Conservation (phyloP, 805 yeast species). For the Lachancea quebecensis region DNA sequence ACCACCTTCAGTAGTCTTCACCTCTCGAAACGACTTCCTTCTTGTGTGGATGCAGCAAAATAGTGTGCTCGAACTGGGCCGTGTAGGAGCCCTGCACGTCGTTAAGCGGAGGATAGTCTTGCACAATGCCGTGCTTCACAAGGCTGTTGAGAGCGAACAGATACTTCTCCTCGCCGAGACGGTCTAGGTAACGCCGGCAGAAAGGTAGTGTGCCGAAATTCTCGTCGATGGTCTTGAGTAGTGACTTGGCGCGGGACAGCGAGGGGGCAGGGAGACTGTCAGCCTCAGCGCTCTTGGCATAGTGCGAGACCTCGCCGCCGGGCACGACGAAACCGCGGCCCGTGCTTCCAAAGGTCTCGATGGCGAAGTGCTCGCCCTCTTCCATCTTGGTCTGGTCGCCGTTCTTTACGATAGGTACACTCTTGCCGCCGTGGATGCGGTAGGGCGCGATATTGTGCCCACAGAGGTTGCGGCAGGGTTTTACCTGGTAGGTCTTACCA, state of each 20-base stretch:
- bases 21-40: conserved; percentile 96
- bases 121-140: conserved; percentile 80
- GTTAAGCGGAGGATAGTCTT: conserved; percentile 88
- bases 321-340: conserved; percentile 85
- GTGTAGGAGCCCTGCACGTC: conserved; percentile 84
- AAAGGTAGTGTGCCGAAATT: conserved; percentile 93
- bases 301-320: conserved; percentile 93
- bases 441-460: conserved; percentile 89
- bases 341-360: conserved; percentile 96
- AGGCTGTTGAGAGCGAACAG: conserved; percentile 77
- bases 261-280: conserved; percentile 38
- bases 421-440: conserved; percentile 88
- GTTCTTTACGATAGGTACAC: conserved; percentile 92
- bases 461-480: conserved; percentile 83
- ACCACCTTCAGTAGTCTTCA: conserved; percentile 63
- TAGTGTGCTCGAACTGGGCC: conserved; percentile 95
- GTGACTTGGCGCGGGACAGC: conserved; percentile 59
- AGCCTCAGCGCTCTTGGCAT: conserved; percentile 55
- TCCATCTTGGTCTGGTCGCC: conserved; percentile 97
- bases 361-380: conserved; percentile 96
- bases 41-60: conserved; percentile 79
- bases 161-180: conserved; percentile 87
- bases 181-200: conserved; percentile 91
- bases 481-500: conserved; percentile 79
- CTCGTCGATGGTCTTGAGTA: conserved; percentile 63